phyloP scores from a whole-genome alignment of 2,329 filamentous ascomycete genomes.

The Trichophyton simii region DNA sequence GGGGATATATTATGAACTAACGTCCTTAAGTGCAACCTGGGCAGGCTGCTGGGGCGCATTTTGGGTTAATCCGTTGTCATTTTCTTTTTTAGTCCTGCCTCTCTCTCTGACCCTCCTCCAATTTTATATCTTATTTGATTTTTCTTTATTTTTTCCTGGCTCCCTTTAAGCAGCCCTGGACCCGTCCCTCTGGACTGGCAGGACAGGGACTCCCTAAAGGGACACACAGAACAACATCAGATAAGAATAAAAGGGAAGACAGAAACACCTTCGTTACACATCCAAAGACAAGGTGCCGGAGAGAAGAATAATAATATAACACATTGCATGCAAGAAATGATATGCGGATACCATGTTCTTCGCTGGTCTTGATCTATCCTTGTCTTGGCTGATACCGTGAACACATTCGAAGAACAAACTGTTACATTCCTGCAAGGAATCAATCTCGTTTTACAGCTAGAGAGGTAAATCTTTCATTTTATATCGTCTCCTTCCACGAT shows the following conservation, averaged over 20 bases:
- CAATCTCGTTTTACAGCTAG: neutral
- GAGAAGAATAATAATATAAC: neutral
- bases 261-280: neutral
- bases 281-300: neutral
- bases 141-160: neutral
- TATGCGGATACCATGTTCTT: slow-evolving; percentile 1
- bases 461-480: neutral
- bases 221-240: neutral
- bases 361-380: neutral
- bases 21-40: neutral
- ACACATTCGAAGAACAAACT: neutral
- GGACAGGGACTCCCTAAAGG: neutral
- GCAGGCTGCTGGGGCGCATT: neutral
- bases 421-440: neutral
- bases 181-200: neutral
- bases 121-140: too few species aligned
- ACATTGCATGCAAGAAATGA: neutral
- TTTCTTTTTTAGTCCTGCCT: neutral
- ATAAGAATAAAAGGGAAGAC: neutral
- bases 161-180: neutral
- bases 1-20: neutral
- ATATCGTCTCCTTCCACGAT: neutral
- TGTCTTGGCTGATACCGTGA: neutral
- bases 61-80: neutral
- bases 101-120: neutral